These are phyloP conservation scores for Daldinia concentrica DNA, from an alignment of 495 filamentous ascomycete species.

Conservation along the genomic window DNA sequence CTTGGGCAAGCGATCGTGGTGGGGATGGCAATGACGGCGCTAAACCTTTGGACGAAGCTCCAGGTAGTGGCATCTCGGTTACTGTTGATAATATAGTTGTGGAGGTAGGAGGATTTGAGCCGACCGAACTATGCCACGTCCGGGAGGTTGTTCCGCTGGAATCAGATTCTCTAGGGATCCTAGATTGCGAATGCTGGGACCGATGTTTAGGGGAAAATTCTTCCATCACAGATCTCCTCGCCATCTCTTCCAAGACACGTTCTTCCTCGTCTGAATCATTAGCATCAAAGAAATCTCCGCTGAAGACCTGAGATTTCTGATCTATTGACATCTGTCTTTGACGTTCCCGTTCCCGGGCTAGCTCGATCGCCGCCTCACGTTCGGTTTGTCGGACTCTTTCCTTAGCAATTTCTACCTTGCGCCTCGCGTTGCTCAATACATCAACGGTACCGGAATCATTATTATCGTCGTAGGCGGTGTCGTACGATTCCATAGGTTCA, in stretches of 20 bases:
- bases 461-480: slow-evolving; percentile 40
- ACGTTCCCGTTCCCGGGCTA: slow-evolving; percentile 64
- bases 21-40: slow-evolving; percentile 53
- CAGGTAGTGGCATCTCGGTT: slow-evolving; percentile 65
- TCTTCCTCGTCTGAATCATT: slow-evolving; percentile 92
- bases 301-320: slow-evolving; percentile 39
- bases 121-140: slow-evolving; percentile 88
- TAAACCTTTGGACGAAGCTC: slow-evolving; percentile 39
- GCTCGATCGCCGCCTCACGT: slow-evolving; percentile 70
- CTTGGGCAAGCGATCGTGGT: slow-evolving; percentile 52
- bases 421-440: slow-evolving; percentile 66
- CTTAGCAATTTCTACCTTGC: slow-evolving; percentile 79
- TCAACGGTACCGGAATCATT: slow-evolving; percentile 55
- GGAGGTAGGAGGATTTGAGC: slow-evolving; percentile 78
- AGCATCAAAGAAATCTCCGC: slow-evolving; percentile 63
- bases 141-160: slow-evolving; percentile 85
- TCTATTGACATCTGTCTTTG: slow-evolving; percentile 50
- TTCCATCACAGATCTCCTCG: slow-evolving; percentile 83
- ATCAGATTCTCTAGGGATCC: slow-evolving; percentile 86
- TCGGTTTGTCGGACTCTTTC: slow-evolving; percentile 82
- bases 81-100: slow-evolving; percentile 80
- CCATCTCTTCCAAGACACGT: slow-evolving; percentile 91
- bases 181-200: slow-evolving; percentile 53
- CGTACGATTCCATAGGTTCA: slow-evolving; percentile 71
- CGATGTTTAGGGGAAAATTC: slow-evolving; percentile 74